Percentiles rank a stretch among this genome's conserved stretches.
Conservation (phyloP, 306 rosid genomes). For the Vigna unguiculata region DNA sequence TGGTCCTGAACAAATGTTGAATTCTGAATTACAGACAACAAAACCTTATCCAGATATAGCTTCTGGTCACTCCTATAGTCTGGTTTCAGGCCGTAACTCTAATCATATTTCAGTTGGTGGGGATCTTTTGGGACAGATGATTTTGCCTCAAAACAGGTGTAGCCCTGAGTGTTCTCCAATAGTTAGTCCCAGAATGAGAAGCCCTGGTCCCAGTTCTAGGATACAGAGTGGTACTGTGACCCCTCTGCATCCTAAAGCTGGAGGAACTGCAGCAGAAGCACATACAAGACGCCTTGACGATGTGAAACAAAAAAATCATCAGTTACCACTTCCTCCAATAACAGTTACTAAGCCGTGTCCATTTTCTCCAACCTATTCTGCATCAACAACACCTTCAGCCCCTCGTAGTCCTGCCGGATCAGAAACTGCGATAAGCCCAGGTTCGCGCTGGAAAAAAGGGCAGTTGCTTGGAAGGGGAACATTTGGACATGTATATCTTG, state of each 20-base stretch:
- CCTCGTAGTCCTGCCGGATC: constrained; percentile 88
- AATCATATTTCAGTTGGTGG: constrained; percentile 81
- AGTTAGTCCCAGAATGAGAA: constrained; percentile 80
- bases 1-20: constrained; percentile 69
- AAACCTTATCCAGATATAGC: constrained; percentile 69
- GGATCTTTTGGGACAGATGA: constrained; percentile 64
- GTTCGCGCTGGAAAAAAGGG: constrained; percentile 93
- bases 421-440: constrained; percentile 77
- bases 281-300: constrained; percentile 69
- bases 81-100: constrained; percentile 84
- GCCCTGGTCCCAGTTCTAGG: constrained; percentile 91
- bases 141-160: constrained; percentile 68
- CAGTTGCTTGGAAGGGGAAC: constrained; percentile 92
- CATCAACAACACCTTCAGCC: constrained; percentile 84
- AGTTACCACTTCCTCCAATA: constrained; percentile 86
- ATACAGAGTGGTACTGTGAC: constrained; percentile 88
- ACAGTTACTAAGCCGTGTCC: constrained; percentile 58
- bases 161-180: constrained; percentile 86
- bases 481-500: constrained; percentile 93
- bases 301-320: constrained; percentile 73
- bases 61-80: constrained; percentile 75
- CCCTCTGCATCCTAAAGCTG: constrained; percentile 84
- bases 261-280: constrained; percentile 57
- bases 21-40: constrained; percentile 60
- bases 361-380: constrained; percentile 81